These are phyloP conservation scores for Amoebophrya sp. DNA, from an alignment of 169 alveolate genomes.

Conservation along the genomic window DNA sequence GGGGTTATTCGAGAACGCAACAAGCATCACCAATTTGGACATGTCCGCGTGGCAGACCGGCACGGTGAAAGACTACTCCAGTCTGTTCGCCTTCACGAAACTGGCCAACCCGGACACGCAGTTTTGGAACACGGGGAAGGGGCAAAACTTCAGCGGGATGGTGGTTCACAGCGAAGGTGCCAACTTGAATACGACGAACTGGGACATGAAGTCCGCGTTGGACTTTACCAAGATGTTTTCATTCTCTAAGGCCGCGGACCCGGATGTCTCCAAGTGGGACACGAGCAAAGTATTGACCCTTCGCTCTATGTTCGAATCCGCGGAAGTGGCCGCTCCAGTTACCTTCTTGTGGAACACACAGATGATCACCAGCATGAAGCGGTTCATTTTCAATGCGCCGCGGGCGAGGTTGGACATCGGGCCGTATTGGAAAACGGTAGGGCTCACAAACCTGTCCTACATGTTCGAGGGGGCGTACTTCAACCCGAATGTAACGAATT, in stretches of 20 bases:
- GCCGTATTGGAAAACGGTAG: not conserved
- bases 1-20: not conserved
- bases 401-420: no score
- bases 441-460: not conserved
- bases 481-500: not conserved
- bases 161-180: not conserved
- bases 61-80: not conserved
- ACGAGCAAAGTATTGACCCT: not conserved
- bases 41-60: not conserved
- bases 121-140: not conserved
- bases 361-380: not conserved
- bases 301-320: not conserved
- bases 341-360: not conserved
- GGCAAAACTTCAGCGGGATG: not conserved
- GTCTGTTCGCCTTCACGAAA: not conserved
- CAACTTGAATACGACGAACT: not conserved
- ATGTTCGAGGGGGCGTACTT: not conserved
- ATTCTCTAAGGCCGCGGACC: not conserved
- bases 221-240: not conserved
- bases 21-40: not conserved
- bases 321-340: not conserved
- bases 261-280: not conserved
- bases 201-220: not conserved
- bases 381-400: no score
- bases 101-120: not conserved